phyloP scores from a whole-genome alignment of 371 early-diverging fungal species.

The Lichtheimia hyalospora region DNA sequence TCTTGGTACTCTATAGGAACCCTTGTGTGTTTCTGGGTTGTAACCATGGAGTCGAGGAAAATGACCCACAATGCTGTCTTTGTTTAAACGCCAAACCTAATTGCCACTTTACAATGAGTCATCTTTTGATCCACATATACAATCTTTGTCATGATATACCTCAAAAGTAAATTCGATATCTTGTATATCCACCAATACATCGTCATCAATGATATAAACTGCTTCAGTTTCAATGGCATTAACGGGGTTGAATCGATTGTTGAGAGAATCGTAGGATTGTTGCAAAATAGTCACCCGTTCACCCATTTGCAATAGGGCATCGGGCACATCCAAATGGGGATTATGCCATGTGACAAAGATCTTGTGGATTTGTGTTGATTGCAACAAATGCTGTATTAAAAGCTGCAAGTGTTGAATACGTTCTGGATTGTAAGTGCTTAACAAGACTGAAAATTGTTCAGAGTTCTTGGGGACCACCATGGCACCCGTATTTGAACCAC shows the following conservation, averaged over 20 bases:
- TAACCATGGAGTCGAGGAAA: conserved; percentile 44
- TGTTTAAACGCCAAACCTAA: conserved; percentile 1
- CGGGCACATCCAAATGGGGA: conserved; percentile 30
- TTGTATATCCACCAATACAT: conserved; percentile 29
- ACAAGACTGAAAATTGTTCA: conserved; percentile 43
- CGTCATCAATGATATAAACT: conserved; percentile 49
- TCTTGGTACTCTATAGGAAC: conserved; percentile 21
- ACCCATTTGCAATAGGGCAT: conserved; percentile 12
- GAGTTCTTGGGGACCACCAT: conserved; percentile 9
- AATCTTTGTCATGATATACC: conserved; percentile 11
- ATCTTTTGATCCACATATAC: no score
- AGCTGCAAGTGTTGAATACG: conserved; percentile 37
- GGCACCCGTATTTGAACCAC: conserved; percentile 8
- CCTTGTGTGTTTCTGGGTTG: conserved; percentile 16
- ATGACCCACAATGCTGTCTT: conserved; percentile 43
- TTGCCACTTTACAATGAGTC: no score
- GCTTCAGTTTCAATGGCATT: conserved; percentile 29
- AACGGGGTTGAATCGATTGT: conserved; percentile 46
- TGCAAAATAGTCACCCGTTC: conserved; percentile 26
- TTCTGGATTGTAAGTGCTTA: conserved; percentile 50
- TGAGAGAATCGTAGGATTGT: conserved; percentile 43
- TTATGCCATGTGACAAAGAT: conserved; percentile 57
- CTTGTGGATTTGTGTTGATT: conserved; percentile 27
- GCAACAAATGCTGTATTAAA: conserved; percentile 33
- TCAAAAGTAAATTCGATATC: conserved; percentile 38